These are phyloP conservation scores for Penicillium desertorum DNA, from an alignment of 495 filamentous ascomycete species.

Conservation along the genomic window DNA sequence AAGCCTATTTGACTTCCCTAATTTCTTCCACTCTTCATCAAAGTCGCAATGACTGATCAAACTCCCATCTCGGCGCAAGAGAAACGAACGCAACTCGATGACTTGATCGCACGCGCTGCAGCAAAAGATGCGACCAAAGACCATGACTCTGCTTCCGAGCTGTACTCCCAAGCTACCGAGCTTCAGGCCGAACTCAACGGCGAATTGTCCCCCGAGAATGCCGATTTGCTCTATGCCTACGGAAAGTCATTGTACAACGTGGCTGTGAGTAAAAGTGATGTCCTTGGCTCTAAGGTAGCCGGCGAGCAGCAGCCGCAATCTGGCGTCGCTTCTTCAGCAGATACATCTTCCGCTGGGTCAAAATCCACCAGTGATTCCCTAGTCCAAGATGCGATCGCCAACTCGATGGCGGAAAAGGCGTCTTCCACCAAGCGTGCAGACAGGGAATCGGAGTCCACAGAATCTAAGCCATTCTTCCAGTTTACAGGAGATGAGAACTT, in stretches of 20 bases:
- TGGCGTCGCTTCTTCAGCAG: constrained; percentile 27
- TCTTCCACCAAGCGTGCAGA: constrained; percentile 39
- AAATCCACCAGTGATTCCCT: constrained; percentile 21
- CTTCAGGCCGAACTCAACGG: constrained; percentile 89
- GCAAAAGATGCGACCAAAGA: constrained; percentile 82
- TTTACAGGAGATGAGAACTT: constrained; percentile 94
- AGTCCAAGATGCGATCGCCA: constrained; percentile 32
- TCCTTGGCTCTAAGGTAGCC: constrained; percentile 79
- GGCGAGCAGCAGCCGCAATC: constrained; percentile 50
- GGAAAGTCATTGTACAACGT: constrained; percentile 90
- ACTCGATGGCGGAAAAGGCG: constrained; percentile 31
- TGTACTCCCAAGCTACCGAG: constrained; percentile 84
- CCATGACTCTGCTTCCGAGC: constrained; percentile 77
- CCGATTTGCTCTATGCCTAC: constrained; percentile 89
- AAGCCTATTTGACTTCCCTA: background rate
- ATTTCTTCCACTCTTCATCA: background rate
- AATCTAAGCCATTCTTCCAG: constrained; percentile 76
- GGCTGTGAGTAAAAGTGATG: constrained; percentile 89
- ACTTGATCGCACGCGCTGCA: constrained; percentile 57
- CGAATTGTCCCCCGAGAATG: constrained; percentile 84
- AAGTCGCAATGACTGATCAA: constrained; percentile 25
- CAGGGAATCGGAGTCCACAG: constrained; percentile 36
- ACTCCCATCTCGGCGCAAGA: constrained; percentile 14
- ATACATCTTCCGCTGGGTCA: constrained; percentile 18
- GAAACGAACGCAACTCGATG: constrained; percentile 34